These are phyloP conservation scores for Nigrospora oryzae DNA, from an alignment of 2,329 filamentous ascomycete genomes.

Conservation along the genomic window DNA sequence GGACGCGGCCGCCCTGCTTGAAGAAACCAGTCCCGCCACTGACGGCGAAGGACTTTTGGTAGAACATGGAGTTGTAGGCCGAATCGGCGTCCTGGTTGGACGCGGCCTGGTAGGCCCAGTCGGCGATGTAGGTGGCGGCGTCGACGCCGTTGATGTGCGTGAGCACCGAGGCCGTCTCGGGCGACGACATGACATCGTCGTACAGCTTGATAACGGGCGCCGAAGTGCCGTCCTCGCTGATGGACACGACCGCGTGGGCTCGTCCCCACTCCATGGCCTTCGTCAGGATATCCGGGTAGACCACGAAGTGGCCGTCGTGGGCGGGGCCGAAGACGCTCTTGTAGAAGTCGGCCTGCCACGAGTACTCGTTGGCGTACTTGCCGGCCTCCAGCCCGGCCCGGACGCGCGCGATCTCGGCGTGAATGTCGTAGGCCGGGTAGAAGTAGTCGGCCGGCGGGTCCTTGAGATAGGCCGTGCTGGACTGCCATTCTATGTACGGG, in stretches of 20 bases:
- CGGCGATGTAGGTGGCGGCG: slow-evolving; percentile 15
- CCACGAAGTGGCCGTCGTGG: slow-evolving; percentile 32
- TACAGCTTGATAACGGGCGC: slow-evolving; percentile 21
- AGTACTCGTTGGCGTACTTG: slow-evolving; percentile 28
- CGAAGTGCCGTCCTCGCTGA: slow-evolving; percentile 18
- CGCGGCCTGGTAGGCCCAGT: slow-evolving; percentile 21
- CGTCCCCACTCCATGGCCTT: slow-evolving; percentile 25
- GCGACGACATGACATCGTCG: slow-evolving; percentile 21
- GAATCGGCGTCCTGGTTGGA: slow-evolving; percentile 29
- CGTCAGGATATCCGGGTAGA: slow-evolving; percentile 29
- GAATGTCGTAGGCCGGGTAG: slow-evolving; percentile 29
- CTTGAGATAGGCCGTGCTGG: slow-evolving; percentile 27
- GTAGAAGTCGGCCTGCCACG: slow-evolving; percentile 31
- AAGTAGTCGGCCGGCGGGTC: slow-evolving; percentile 27
- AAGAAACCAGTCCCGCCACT: slow-evolving; percentile 25
- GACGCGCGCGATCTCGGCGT: slow-evolving; percentile 22
- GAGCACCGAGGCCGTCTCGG: slow-evolving; percentile 17
- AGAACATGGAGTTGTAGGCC: slow-evolving; percentile 32
- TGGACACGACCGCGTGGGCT: slow-evolving; percentile 18
- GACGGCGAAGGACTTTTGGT: slow-evolving; percentile 21
- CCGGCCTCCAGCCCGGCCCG: slow-evolving; percentile 20
- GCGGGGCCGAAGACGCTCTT: slow-evolving; percentile 24
- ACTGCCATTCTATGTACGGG: slow-evolving; percentile 33
- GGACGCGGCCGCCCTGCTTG: slow-evolving; percentile 22
- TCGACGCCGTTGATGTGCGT: slow-evolving; percentile 20